phyloP scores from a whole-genome alignment of 192 early-diverging fungal genomes.

The Coemansia sp. region DNA sequence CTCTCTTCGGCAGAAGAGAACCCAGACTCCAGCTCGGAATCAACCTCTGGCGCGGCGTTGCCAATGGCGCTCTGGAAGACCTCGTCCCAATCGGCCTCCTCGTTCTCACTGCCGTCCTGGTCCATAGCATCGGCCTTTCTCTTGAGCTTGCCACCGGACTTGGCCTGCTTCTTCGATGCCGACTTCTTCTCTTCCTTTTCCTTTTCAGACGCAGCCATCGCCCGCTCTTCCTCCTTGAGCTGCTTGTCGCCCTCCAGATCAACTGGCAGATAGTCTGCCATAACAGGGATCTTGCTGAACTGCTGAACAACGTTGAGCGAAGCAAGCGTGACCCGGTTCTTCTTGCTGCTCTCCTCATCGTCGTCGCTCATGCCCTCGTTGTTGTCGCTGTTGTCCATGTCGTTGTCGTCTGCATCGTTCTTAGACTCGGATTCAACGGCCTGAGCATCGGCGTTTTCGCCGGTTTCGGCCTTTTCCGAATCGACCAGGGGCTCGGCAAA shows the following conservation, averaged over 20 bases:
- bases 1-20: slow-evolving; percentile 51
- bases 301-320: slow-evolving; percentile 75
- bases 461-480: slow-evolving; percentile 3
- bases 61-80: slow-evolving; percentile 82
- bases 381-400: slow-evolving; percentile 31
- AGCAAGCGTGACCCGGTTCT: slow-evolving; percentile 16
- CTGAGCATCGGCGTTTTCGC: slow-evolving; percentile 8
- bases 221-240: slow-evolving; percentile 58
- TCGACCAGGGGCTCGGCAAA: slow-evolving; percentile 31
- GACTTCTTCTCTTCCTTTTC: slow-evolving; percentile 16
- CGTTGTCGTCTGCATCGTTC: slow-evolving; percentile 29
- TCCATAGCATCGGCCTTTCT: slow-evolving; percentile 44
- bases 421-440: not conserved
- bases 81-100: slow-evolving; percentile 82
- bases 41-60: slow-evolving; percentile 51
- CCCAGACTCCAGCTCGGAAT: slow-evolving; percentile 53
- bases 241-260: slow-evolving; percentile 72
- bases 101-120: slow-evolving; percentile 36
- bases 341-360: slow-evolving; percentile 8
- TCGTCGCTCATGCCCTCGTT: slow-evolving; percentile 23
- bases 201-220: slow-evolving; percentile 14
- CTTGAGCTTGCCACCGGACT: slow-evolving; percentile 27
- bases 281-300: slow-evolving; percentile 90
- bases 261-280: slow-evolving; percentile 78
- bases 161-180: slow-evolving; percentile 27